phyloP scores from a whole-genome alignment of 2,329 filamentous ascomycete species.

The Saccharata proteae region DNA sequence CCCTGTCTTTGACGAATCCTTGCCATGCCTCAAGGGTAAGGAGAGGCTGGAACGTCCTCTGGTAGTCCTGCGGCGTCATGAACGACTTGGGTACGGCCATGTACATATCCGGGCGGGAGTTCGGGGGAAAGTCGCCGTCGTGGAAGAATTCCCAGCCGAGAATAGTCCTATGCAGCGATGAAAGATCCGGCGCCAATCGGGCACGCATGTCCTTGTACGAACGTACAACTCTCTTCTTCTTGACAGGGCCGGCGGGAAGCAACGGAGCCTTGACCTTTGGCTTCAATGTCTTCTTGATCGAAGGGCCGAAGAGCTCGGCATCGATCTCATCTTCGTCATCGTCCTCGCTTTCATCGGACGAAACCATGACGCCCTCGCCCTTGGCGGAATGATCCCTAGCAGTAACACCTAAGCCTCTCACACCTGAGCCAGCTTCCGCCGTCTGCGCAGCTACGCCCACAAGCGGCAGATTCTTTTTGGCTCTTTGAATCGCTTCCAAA shows the following conservation, averaged over 20 bases:
- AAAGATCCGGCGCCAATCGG: conserved; percentile 78
- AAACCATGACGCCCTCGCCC: conserved; percentile 84
- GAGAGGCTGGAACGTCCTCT: conserved; percentile 79
- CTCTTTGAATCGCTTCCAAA: conserved; percentile 56
- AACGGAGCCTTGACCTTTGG: conserved; percentile 28
- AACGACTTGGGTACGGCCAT: conserved; percentile 69
- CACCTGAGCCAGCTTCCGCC: conserved; percentile 66
- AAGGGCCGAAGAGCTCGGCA: conserved; percentile 54
- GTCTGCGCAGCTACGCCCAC: conserved; percentile 41
- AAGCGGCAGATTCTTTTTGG: conserved; percentile 40
- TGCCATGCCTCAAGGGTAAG: conserved; percentile 93
- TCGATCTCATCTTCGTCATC: conserved; percentile 46
- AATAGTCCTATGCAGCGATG: conserved; percentile 71
- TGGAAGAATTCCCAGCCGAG: conserved; percentile 95
- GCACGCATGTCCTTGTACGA: conserved; percentile 91
- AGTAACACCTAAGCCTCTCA: conserved; percentile 57
- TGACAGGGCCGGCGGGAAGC: conserved; percentile 60
- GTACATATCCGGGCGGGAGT: conserved; percentile 56
- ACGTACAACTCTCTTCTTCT: conserved; percentile 68
- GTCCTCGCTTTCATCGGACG: conserved; percentile 51
- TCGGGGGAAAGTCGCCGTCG: conserved; percentile 71
- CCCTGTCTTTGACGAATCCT: conserved; percentile 77
- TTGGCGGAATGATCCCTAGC: conserved; percentile 67
- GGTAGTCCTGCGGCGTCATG: conserved; percentile 63
- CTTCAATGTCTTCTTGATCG: conserved; percentile 36